phyloP scores from a whole-genome alignment of 2,329 filamentous ascomycete genomes.

The Alternaria atra region DNA sequence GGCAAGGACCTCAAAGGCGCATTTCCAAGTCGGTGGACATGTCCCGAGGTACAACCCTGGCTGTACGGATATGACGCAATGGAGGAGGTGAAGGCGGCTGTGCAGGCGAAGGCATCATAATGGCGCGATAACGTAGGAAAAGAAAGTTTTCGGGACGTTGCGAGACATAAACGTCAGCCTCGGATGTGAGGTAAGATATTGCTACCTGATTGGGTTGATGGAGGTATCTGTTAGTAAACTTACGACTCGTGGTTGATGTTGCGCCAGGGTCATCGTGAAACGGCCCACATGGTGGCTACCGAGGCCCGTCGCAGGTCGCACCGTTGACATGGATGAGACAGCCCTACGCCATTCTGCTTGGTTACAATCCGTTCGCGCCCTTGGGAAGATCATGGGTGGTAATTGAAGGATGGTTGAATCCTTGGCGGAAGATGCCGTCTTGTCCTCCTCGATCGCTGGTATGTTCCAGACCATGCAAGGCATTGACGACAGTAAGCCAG shows the following conservation, averaged over 20 bases:
- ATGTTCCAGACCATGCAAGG: background rate
- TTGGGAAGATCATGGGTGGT: background rate
- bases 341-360: constrained; percentile 4
- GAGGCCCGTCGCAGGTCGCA: constrained; percentile 12
- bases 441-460: background rate
- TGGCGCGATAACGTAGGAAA: background rate
- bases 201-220: background rate
- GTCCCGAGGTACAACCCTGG: constrained; percentile 48
- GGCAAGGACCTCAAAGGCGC: constrained; percentile 60
- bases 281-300: constrained; percentile 5
- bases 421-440: constrained; percentile 2
- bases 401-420: background rate
- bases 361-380: background rate
- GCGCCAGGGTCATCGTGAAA: constrained; percentile 10
- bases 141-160: background rate
- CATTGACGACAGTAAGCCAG: background rate
- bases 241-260: constrained; percentile 4
- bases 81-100: constrained; percentile 38
- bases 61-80: constrained; percentile 48
- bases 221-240: background rate
- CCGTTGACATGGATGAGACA: constrained; percentile 6
- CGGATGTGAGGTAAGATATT: background rate
- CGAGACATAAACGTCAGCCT: background rate
- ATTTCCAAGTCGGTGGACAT: constrained; percentile 69
- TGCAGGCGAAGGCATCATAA: background rate